These are phyloP conservation scores for Cladosporium sp. DNA, from an alignment of 2,329 filamentous ascomycete species.

Conservation along the genomic window DNA sequence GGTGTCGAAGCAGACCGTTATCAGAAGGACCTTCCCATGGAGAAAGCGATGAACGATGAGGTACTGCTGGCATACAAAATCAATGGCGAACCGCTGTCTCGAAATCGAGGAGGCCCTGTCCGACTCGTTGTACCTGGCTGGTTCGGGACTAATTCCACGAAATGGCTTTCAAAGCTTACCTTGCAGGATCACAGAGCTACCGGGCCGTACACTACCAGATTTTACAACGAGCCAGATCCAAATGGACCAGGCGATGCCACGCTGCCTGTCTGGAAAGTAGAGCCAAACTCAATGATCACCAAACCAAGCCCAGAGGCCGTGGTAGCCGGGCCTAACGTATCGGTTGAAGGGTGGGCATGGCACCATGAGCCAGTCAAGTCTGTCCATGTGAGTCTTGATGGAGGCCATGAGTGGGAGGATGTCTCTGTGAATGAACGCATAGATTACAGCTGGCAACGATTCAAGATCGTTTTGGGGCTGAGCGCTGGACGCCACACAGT, in stretches of 20 bases:
- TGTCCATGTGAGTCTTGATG: conserved; percentile 22
- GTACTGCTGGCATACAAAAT: conserved; percentile 29
- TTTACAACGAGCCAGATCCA: conserved; percentile 26
- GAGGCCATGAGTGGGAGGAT: conserved; percentile 15
- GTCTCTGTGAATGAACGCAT: conserved; percentile 8
- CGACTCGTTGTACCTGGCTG: conserved; percentile 30
- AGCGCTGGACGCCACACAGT: conserved; percentile 6
- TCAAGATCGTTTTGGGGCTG: conserved; percentile 6
- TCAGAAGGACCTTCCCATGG: conserved; percentile 30
- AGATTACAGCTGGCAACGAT: conserved; percentile 21
- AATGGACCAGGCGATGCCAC: conserved; percentile 12
- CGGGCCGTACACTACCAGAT: conserved; percentile 26
- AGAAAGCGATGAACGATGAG: conserved; percentile 23
- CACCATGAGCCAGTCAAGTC: conserved; percentile 17
- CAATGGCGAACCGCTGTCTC: conserved; percentile 22
- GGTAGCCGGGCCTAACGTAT: conserved; percentile 3
- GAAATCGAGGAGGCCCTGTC: conserved; percentile 28
- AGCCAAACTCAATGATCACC: conserved; percentile 28
- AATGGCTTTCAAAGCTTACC: conserved; percentile 28
- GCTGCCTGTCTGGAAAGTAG: conserved; percentile 27
- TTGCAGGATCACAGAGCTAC: conserved; percentile 19
- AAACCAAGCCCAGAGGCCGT: conserved; percentile 17
- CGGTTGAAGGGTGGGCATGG: conserved; percentile 28
- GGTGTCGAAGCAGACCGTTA: conserved; percentile 26
- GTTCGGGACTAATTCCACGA: conserved; percentile 32